phyloP scores from a whole-genome alignment of 164 flowering plant genomes.

The Protea cynaroides region DNA sequence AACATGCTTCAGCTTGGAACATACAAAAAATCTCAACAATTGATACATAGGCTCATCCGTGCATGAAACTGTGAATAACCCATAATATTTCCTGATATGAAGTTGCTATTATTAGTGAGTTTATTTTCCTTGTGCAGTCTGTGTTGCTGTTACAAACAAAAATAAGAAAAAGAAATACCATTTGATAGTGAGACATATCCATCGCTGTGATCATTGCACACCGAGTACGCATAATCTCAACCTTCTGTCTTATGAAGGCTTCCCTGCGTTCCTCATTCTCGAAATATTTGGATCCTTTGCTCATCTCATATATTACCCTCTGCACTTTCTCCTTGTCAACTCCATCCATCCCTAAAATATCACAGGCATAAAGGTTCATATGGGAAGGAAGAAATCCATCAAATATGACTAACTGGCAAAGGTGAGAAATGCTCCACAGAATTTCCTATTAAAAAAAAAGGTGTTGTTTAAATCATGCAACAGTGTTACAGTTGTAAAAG shows the following conservation, averaged over 20 bases:
- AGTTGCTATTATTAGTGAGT: too few relatives aligned
- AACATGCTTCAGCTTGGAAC: too few relatives aligned
- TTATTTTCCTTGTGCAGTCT: too few relatives aligned
- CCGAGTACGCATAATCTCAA: constrained; percentile 58
- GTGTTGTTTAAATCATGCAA: not conserved
- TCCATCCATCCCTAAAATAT: constrained; percentile 83
- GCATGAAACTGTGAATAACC: too few relatives aligned
- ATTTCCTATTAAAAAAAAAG: not conserved
- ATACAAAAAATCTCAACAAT: too few relatives aligned
- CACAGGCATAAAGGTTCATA: not conserved
- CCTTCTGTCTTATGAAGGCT: constrained; percentile 55
- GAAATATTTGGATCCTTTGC: constrained; percentile 95
- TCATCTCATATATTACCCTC: constrained; percentile 85
- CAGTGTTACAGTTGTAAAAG: not conserved
- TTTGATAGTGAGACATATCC: constrained; percentile 62
- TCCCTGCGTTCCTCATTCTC: constrained; percentile 88
- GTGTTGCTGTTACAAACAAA: too few relatives aligned
- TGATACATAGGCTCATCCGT: too few relatives aligned
- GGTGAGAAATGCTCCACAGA: not conserved
- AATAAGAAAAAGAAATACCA: constrained; percentile 29
- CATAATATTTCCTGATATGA: too few relatives aligned
- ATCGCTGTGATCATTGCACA: constrained; percentile 48
- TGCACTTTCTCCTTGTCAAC: constrained; percentile 98
- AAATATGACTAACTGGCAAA: not conserved
- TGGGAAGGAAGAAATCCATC: not conserved